These are phyloP conservation scores for Aspergillus homomorphus DNA, from an alignment of 495 filamentous ascomycete genomes.

Conservation along the genomic window DNA sequence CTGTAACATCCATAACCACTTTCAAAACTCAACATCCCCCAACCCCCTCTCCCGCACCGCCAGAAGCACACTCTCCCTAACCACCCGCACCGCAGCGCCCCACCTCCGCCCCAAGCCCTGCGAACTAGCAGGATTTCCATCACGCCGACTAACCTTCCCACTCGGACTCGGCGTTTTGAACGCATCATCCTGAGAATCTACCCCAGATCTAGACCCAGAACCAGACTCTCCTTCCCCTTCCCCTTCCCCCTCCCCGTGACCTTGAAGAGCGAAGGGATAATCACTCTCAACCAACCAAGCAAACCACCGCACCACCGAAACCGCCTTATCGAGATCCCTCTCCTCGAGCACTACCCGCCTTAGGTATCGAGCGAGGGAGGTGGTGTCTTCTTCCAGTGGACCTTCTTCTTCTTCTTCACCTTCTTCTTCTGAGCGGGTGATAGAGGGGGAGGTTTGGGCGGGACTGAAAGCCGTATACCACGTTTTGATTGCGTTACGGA, in stretches of 20 bases:
- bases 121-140: too few species aligned
- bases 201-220: neutral
- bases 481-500: conserved; percentile 57
- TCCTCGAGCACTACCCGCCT: conserved; percentile 67
- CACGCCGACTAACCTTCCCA: neutral
- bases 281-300: conserved; percentile 63
- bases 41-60: conserved; percentile 63
- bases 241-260: too few species aligned
- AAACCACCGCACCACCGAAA: conserved; percentile 66
- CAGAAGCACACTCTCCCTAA: conserved; percentile 58
- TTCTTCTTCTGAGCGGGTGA: neutral
- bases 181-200: conserved; percentile 1
- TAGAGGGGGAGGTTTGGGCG: too few species aligned
- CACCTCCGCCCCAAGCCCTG: conserved; percentile 30
- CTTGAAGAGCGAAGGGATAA: too few species aligned
- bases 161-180: neutral
- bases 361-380: conserved; percentile 65
- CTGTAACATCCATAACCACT: neutral
- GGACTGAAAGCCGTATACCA: conserved; percentile 64
- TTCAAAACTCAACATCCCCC: conserved; percentile 50
- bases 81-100: conserved; percentile 48
- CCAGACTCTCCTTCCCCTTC: too few species aligned
- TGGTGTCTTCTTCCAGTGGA: conserved; percentile 75
- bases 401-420: conserved; percentile 46
- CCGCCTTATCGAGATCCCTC: conserved; percentile 70